Evolutionary conservation across 768 basidiomycete species (phyloP).

Genomic region (Naganishia kalamii): DNA sequence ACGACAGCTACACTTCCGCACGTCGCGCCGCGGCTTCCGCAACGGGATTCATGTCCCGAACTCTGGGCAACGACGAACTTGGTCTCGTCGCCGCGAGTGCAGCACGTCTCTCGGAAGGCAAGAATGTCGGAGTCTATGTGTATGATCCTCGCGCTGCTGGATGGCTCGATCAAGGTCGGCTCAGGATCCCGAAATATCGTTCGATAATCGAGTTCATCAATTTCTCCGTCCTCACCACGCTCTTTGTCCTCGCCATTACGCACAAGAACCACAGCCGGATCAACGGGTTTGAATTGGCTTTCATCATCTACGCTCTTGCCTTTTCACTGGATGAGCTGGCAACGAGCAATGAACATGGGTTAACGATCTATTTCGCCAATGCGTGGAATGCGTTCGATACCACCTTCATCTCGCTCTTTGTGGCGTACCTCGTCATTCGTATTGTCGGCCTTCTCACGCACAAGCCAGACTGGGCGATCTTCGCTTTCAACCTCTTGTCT

Average conservation of each 20-base stretch:
- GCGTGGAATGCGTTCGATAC: slow-evolving; percentile 80
- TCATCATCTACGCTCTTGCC: slow-evolving; percentile 68
- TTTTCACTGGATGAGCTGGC: slow-evolving; percentile 84
- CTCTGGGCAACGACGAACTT: slow-evolving; percentile 48
- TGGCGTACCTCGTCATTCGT: slow-evolving; percentile 39
- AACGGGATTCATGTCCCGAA: slow-evolving; percentile 18
- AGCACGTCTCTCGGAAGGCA: slow-evolving; percentile 56
- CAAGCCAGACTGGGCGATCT: slow-evolving; percentile 34
- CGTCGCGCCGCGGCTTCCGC: slow-evolving; percentile 7
- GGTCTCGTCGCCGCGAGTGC: slow-evolving; percentile 58
- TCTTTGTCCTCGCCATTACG: slow-evolving; percentile 64
- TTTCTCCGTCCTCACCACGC: slow-evolving; percentile 61
- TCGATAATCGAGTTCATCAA: slow-evolving; percentile 60
- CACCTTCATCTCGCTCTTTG: slow-evolving; percentile 52
- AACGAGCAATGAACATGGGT: slow-evolving; percentile 76
- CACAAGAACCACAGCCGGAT: slow-evolving; percentile 53
- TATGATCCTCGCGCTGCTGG: slow-evolving; percentile 45
- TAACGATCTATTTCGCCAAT: slow-evolving; percentile 54
- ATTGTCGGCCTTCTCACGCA: slow-evolving; percentile 44
- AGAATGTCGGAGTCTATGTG: slow-evolving; percentile 52
- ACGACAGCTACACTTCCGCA: slow-evolving; percentile 71
- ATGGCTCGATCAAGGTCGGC: slow-evolving; percentile 71
- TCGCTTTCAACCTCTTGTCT: slow-evolving; percentile 45
- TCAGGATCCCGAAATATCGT: slow-evolving; percentile 69
- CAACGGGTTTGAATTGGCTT: slow-evolving; percentile 62